Percentiles rank a stretch among this genome's conserved stretches.
phyloP scores from a whole-genome alignment of 768 basidiomycete species.

The Suillus paluster region DNA sequence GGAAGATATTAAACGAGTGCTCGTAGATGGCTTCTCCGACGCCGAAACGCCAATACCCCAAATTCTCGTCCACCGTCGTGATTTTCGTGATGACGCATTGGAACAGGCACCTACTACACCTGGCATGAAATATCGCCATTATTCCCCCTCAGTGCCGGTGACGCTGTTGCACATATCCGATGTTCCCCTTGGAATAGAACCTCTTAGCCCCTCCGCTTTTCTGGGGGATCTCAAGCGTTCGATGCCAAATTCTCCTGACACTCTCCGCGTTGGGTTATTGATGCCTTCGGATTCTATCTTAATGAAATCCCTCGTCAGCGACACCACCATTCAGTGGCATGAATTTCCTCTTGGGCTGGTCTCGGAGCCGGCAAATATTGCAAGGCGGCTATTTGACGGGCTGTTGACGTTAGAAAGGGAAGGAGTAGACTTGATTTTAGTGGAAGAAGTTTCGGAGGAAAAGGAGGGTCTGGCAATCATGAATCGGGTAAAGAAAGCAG shows the following conservation, averaged over 20 bases:
- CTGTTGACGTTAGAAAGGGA: slow-evolving; percentile 76
- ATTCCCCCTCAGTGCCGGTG: slow-evolving; percentile 89
- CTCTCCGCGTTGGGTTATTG: slow-evolving; percentile 66
- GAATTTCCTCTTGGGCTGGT: slow-evolving; percentile 55
- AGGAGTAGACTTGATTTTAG: slow-evolving; percentile 80
- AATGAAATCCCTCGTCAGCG: slow-evolving; percentile 27
- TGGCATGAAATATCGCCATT: slow-evolving; percentile 99
- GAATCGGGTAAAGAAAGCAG: slow-evolving; percentile 93
- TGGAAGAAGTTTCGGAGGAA: slow-evolving; percentile 83
- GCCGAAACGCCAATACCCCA: slow-evolving; percentile 44
- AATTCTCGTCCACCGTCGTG: slow-evolving; percentile 80
- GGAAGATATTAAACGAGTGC: slow-evolving; percentile 75
- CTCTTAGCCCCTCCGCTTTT: slow-evolving; percentile 40
- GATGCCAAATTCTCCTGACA: slow-evolving; percentile 2
- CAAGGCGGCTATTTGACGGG: slow-evolving; percentile 86
- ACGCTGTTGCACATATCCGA: slow-evolving; percentile 61
- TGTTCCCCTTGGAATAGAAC: slow-evolving; percentile 41
- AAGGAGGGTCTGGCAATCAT: slow-evolving; percentile 91
- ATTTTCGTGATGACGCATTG: slow-evolving; percentile 70
- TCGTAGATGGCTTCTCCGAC: slow-evolving; percentile 47
- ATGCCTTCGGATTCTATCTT: slow-evolving; percentile 61
- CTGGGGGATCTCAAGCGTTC: slow-evolving; percentile 47
- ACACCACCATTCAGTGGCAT: slow-evolving; percentile 55
- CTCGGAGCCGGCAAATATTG: slow-evolving; percentile 66
- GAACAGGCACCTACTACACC: slow-evolving; percentile 90